Conservation (phyloP, 2,329 filamentous ascomycete genomes). For the Cladosporium oxysporum region DNA sequence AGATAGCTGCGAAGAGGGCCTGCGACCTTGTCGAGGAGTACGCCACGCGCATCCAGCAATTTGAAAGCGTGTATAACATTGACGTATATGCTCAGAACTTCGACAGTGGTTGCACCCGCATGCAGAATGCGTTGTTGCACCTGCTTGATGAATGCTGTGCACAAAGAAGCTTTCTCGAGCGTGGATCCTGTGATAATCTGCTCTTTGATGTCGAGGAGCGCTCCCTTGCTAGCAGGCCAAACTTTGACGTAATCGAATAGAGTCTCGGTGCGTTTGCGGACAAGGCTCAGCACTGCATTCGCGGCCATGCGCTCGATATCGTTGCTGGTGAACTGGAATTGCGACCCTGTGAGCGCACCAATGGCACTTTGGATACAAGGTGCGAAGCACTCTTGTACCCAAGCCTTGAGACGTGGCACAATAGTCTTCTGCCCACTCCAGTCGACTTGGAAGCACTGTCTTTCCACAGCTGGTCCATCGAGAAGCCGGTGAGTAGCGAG, state of each 20-base stretch:
- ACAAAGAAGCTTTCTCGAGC: slow-evolving; percentile 68
- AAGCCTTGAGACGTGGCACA: slow-evolving; percentile 61
- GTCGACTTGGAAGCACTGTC: slow-evolving; percentile 61
- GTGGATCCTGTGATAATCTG: slow-evolving; percentile 69
- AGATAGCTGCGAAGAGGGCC: slow-evolving; percentile 73
- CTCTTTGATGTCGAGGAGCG: slow-evolving; percentile 68
- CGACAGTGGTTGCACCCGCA: slow-evolving; percentile 72
- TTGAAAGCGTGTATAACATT: slow-evolving; percentile 77
- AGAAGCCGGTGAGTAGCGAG: slow-evolving; percentile 69
- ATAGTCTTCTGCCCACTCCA: slow-evolving; percentile 60
- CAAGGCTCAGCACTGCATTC: slow-evolving; percentile 67
- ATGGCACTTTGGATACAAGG: slow-evolving; percentile 62
- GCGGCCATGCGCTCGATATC: slow-evolving; percentile 70
- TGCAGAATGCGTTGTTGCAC: slow-evolving; percentile 70
- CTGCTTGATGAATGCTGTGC: slow-evolving; percentile 66
- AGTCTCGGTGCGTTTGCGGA: slow-evolving; percentile 67
- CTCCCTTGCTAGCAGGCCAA: slow-evolving; percentile 72
- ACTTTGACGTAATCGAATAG: slow-evolving; percentile 77
- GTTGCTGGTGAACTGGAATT: slow-evolving; percentile 19
- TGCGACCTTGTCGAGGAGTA: slow-evolving; percentile 73
- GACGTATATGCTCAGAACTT: slow-evolving; percentile 76
- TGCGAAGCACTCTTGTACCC: slow-evolving; percentile 68
- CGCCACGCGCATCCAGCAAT: slow-evolving; percentile 73
- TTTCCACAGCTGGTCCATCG: slow-evolving; percentile 59
- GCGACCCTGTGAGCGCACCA: slow-evolving; percentile 27